Evolutionary conservation across 2,329 filamentous ascomycete species (phyloP).

Genomic region (Beauveria australis): DNA sequence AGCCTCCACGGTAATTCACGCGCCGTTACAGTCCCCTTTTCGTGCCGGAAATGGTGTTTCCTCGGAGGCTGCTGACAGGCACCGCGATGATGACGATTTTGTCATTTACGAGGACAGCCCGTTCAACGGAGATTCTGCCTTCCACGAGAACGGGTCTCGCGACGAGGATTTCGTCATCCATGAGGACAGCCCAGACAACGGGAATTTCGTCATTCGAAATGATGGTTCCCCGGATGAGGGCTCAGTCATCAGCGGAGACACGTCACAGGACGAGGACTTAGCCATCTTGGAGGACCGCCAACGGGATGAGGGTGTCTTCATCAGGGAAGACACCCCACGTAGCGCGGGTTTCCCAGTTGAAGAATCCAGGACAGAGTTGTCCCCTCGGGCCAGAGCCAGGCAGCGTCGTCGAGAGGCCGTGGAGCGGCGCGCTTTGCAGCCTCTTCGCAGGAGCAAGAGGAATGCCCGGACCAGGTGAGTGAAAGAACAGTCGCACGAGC

Average conservation of each 20-base stretch:
- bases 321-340: background rate
- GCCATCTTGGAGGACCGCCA: background rate
- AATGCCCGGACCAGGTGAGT: background rate
- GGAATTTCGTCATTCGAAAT: background rate
- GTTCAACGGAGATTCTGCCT: background rate
- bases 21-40: too few relatives aligned
- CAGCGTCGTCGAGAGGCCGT: background rate
- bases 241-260: background rate
- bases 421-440: background rate
- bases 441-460: constrained; percentile 3
- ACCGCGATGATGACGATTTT: background rate
- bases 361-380: background rate
- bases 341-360: background rate
- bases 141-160: background rate
- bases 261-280: background rate
- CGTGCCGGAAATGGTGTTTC: too few relatives aligned
- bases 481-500: background rate
- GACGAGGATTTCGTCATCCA: background rate
- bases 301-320: background rate
- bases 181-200: background rate
- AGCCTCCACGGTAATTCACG: background rate
- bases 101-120: background rate
- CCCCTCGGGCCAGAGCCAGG: background rate
- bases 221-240: background rate
- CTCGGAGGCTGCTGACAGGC: too few relatives aligned